A percentile compares a stretch with the other conserved stretches of the same genome.
These are phyloP conservation scores for Backusella sp. DNA, from an alignment of 192 early-diverging fungal genomes.

Conservation along the genomic window DNA sequence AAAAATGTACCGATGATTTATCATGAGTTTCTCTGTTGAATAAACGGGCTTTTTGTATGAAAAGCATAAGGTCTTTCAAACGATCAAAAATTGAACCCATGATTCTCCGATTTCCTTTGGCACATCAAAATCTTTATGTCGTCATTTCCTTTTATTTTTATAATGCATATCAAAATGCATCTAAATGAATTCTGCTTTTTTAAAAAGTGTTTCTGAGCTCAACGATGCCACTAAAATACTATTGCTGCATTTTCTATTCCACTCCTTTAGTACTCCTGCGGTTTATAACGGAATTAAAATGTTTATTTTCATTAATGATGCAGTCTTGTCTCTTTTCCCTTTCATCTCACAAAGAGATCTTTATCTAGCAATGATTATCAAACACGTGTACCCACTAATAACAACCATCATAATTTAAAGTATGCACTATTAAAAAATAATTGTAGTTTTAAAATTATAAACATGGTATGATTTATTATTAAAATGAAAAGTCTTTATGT, in stretches of 20 bases:
- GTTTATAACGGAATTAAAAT: not conserved
- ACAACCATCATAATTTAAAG: not conserved
- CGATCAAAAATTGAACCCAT: conserved; percentile 5
- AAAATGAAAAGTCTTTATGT: no score
- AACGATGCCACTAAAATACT: not conserved
- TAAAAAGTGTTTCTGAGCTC: not conserved
- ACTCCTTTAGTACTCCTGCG: not conserved
- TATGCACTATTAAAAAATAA: not conserved
- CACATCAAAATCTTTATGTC: not conserved
- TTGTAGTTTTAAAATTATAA: not conserved
- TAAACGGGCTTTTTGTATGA: not conserved
- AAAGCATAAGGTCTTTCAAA: not conserved
- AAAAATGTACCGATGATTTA: not conserved
- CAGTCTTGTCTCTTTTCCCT: not conserved
- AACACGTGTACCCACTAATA: not conserved
- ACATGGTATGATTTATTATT: not conserved
- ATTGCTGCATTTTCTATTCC: not conserved
- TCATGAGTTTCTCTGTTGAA: not conserved
- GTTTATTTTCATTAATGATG: not conserved
- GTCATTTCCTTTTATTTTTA: conserved; percentile 4
- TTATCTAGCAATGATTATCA: not conserved
- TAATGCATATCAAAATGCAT: not conserved
- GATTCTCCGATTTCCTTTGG: not conserved
- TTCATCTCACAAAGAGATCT: not conserved
- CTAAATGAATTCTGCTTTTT: not conserved